Evolutionary conservation across 176 grass and related monocot species (phyloP).

Genomic region (Bonia amplexicaulis): DNA sequence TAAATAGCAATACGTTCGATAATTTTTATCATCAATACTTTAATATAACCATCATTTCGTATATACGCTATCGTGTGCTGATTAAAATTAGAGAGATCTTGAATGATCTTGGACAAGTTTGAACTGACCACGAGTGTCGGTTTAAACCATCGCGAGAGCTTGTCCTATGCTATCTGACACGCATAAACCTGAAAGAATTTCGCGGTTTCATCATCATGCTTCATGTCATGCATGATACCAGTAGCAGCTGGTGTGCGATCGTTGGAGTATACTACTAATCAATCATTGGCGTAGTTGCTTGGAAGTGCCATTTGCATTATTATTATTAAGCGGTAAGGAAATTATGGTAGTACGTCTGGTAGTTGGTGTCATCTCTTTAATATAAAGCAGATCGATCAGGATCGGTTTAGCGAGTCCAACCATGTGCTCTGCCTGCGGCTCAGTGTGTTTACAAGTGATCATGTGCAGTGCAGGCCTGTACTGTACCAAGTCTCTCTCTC

Average conservation of each 20-base stretch:
- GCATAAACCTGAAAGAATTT: background rate
- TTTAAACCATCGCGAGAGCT: background rate
- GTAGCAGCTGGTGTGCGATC: no score
- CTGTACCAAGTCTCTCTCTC: background rate
- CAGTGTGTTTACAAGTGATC: background rate
- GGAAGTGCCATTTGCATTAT: background rate
- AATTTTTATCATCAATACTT: no score
- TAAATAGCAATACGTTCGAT: no score
- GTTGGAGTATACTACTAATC: background rate
- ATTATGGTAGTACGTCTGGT: background rate
- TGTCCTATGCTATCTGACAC: background rate
- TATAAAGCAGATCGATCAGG: background rate
- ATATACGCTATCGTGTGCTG: background rate
- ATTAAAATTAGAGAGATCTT: background rate
- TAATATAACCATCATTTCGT: background rate
- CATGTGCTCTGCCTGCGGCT: background rate
- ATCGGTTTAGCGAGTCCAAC: background rate
- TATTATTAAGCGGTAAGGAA: background rate
- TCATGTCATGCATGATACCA: background rate
- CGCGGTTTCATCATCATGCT: background rate
- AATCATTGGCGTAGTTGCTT: background rate
- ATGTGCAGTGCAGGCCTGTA: background rate
- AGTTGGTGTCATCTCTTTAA: background rate
- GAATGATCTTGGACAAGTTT: background rate
- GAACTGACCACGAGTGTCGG: background rate